phyloP scores from a whole-genome alignment of 2,329 filamentous ascomycete species.

The Sporothrix brasiliensis region DNA sequence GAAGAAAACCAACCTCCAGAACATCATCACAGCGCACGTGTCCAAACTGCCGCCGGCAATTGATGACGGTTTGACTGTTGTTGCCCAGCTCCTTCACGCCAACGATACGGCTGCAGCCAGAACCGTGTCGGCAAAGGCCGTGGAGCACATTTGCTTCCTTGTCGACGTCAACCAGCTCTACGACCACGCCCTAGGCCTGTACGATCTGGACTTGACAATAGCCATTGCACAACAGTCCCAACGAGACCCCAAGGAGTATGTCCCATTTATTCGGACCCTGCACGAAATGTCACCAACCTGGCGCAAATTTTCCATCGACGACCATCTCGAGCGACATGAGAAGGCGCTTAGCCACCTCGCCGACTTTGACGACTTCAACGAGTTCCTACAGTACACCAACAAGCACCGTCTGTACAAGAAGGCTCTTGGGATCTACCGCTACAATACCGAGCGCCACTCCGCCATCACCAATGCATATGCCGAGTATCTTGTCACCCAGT shows the following conservation, averaged over 20 bases:
- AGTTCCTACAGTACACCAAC: conserved; percentile 74
- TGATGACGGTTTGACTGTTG: conserved; percentile 77
- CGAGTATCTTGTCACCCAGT: conserved; percentile 71
- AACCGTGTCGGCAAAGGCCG: conserved; percentile 58
- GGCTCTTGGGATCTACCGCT: conserved; percentile 80
- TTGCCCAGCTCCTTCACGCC: conserved; percentile 71
- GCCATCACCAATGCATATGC: conserved; percentile 79
- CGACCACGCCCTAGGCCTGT: conserved; percentile 85
- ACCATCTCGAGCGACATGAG: conserved; percentile 73
- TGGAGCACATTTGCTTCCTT: conserved; percentile 97
- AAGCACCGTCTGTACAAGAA: conserved; percentile 79
- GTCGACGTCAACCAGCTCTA: conserved; percentile 92
- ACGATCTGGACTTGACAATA: conserved; percentile 86
- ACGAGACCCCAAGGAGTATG: conserved; percentile 90
- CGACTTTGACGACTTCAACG: conserved; percentile 71
- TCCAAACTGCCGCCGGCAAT: conserved; percentile 91
- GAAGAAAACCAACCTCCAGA: conserved; percentile 73
- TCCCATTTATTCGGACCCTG: conserved; percentile 88
- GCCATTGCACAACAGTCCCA: conserved; percentile 95
- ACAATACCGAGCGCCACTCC: conserved; percentile 68
- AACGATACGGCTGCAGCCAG: conserved; percentile 71
- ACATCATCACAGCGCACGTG: conserved; percentile 90
- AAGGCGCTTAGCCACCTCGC: conserved; percentile 82
- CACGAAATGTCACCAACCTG: conserved; percentile 72
- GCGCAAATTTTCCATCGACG: conserved; percentile 82